Evolutionary conservation across 192 early-diverging fungal species (phyloP), one percentile per base, ranked within the genome.

Genomic region (Rhizoclosmatium globosum): DNA sequence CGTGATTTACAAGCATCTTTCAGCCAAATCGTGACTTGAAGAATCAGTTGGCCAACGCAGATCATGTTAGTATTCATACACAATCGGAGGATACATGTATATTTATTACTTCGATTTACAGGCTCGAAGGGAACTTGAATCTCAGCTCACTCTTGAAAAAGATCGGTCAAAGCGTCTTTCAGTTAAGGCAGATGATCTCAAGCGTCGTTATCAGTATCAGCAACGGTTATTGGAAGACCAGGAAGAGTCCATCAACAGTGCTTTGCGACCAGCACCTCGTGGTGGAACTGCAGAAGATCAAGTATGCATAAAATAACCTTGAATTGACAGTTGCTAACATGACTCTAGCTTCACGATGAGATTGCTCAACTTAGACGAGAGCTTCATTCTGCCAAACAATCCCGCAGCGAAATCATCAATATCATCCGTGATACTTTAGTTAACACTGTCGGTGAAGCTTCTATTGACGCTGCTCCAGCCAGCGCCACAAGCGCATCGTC

Each of bases 241-340:
- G 44, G 79, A 80, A 53, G 79, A 80, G 19, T 79, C 79, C 38
- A 74, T 80, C 48, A 80, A 80, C 43, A 80, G 53, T 42, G 79
- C 79, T 17, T 47, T 80, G 19, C 71, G 72, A 9, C 79, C 79
- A 44, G 44, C 71, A 31, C 58, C 79, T 21, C 46, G 79, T 11
- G 64, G 62, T 17, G 65, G 64, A 56, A 69, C 19, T 43, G 39
- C 44, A 19, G 70, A 47, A 42, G 79, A 80, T 15, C 56, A 59
- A 38, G 60, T 62, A 13, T 53, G 50, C 1, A 53, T 53, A 13
- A 17, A 13, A 53, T 53, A 13, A 17, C 50, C 50, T 13, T 53
- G 50, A 31, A 31, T 31, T 31, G 31, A 31, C 31, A 31, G 31
- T 31, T 31, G 31, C 31, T 31, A 31, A 31, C 31, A 31, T 31